A percentile compares a stretch with the other conserved stretches of the same genome.
Evolutionary conservation across 2,329 filamentous ascomycete genomes (phyloP).

Genomic region (Pseudocercospora crystallina): DNA sequence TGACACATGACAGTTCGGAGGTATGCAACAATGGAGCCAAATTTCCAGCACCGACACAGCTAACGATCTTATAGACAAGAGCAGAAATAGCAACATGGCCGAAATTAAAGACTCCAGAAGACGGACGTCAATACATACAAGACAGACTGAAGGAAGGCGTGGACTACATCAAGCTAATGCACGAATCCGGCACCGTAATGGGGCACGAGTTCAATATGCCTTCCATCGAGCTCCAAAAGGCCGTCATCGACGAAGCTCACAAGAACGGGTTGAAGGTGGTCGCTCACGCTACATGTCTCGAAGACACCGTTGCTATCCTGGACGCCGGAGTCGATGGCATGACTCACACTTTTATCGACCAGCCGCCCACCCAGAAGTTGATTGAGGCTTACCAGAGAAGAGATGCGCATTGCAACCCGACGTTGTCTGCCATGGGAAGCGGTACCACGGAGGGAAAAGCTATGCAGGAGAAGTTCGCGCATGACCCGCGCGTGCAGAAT

Average conservation of each 20-base stretch:
- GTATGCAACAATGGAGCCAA: conserved; percentile 10
- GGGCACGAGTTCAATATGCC: conserved; percentile 34
- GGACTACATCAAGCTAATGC: conserved; percentile 55
- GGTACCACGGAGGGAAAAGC: conserved; percentile 42
- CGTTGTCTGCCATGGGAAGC: conserved; percentile 41
- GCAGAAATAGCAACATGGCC: conserved; percentile 50
- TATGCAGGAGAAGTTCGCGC: conserved; percentile 41
- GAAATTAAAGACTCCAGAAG: conserved; percentile 42
- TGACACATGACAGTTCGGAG: conserved; percentile 37
- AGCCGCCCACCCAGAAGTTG: conserved; percentile 39
- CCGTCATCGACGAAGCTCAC: conserved; percentile 44
- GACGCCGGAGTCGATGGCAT: conserved; percentile 44
- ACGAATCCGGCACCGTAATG: conserved; percentile 45
- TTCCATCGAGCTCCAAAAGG: conserved; percentile 45
- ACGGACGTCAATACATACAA: conserved; percentile 44
- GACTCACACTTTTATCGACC: conserved; percentile 46
- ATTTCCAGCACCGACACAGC: conserved; percentile 4
- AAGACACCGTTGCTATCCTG: conserved; percentile 45
- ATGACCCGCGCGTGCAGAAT: conserved; percentile 39
- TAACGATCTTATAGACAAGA: conserved; percentile 18
- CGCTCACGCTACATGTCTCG: conserved; percentile 42
- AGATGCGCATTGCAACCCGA: conserved; percentile 46
- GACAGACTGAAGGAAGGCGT: conserved; percentile 43
- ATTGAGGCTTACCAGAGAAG: conserved; percentile 44
- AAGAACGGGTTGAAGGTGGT: conserved; percentile 39